These are phyloP conservation scores for Styphnolobium japonicum DNA, from an alignment of 306 rosid genomes.

Conservation along the genomic window DNA sequence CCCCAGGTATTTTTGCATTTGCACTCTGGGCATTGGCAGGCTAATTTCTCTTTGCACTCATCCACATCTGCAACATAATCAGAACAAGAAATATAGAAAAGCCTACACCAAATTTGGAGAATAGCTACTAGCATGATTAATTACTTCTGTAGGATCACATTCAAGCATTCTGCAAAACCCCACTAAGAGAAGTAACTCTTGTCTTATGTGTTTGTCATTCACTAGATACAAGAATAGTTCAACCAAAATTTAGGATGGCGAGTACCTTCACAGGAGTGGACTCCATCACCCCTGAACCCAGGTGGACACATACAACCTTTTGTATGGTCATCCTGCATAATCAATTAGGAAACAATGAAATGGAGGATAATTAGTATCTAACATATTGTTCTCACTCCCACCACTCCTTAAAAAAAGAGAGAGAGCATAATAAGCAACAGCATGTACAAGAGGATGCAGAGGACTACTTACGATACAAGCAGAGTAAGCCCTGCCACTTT, in stretches of 20 bases:
- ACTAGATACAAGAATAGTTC: background rate
- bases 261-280: constrained; percentile 67
- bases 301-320: constrained; percentile 86
- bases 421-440: background rate
- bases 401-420: background rate
- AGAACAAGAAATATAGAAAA: background rate
- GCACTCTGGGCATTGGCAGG: constrained; percentile 88
- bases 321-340: constrained; percentile 66
- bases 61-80: constrained; percentile 60
- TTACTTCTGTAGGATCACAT: background rate
- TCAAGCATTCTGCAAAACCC: background rate
- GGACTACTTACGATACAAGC: constrained; percentile 82
- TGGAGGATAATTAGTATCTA: background rate
- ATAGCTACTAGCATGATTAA: background rate
- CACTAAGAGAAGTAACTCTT: background rate
- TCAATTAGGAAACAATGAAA: constrained; percentile 21
- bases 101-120: background rate
- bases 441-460: background rate
- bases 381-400: background rate
- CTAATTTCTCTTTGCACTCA: constrained; percentile 75
- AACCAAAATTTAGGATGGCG: background rate
- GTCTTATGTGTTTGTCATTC: background rate
- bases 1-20: constrained; percentile 92
- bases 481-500: constrained; percentile 60
- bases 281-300: constrained; percentile 91